Base-by-base conservation (phyloP, 78 protist species). In the Dictyostelium purpureum region DNA sequence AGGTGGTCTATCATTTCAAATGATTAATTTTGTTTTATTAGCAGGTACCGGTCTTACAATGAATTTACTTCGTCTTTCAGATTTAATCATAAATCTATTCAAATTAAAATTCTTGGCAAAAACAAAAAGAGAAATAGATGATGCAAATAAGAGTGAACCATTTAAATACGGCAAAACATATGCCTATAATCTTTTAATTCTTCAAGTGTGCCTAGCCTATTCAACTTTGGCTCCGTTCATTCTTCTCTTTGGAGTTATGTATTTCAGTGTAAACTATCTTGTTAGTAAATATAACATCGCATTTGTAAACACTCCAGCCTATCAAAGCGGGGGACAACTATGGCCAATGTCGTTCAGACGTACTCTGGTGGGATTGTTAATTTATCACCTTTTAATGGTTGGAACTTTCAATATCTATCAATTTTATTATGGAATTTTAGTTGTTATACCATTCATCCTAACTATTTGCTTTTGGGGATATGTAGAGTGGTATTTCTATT, bases 361-460 rank as follows among this genome's bases (percentile, higher is more conserved):
- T 26, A 28, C 33, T 24, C 16, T 67, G 31, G 37, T 51, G 4
- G 40, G 18, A 28, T 18, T 85, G 18, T 33, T 85, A 19, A 49
- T 85, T 1, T 85, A 85, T 33, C 91, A 85, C 12, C 71, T 85
- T 10, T 37, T 75, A 33, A 70, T 85, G 87, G 47, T 85, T 45
- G 91, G 91, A 47, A 65, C 76, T 3, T 90, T 90, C 56, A 82
- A 82, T 56, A 24, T 82, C 21, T 82, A 82, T 33, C 52, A 59
- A 28, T 82, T 82, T 45, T 82, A 67, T 54, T 82, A 45, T 63
- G 90, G 90, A 18, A 67, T 40, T 56, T 31, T 82, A 6, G 52
- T 70, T 14, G 14, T 82, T 6, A 56, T 82, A 18, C 90, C 90
- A 70, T 54, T 82, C 52, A 43, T 82, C 38, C 12, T 40, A 24